Evolutionary conservation across 202 grass and related monocot genomes (phyloP), one percentile per base, ranked within the genome.

Genomic region (Bolboschoenoplectus hybrid): DNA sequence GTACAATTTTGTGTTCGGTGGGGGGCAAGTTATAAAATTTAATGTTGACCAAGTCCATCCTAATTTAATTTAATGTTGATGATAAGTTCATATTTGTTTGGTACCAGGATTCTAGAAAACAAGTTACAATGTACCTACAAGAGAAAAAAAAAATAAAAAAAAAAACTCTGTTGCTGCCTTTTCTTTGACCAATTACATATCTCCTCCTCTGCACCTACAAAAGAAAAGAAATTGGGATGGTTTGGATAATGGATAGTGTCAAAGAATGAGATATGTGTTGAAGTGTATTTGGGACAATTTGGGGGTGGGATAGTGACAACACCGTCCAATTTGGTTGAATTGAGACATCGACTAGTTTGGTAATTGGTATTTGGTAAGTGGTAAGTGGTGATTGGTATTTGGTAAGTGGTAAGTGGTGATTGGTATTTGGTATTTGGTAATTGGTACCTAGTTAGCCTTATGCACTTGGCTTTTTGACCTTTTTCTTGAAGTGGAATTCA

Each of bases 401-500:
- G 26, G 26, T 26, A 26, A 26, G 26, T 26, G 26, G 26, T 26
- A 26, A 26, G 0, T 26, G 26, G 26, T 26, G n/a, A 26, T 26
- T 26, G 26, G 26, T 26, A 26, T 26, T 26, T 26, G 26, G 26
- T 26, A 26, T 0, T 0, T 26, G 26, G 26, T 26, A 26, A 26
- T 26, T 26, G 26, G 26, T 26, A 26, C 26, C 26, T 26, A 26
- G 26, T 26, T 14, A 16, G 12, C 14, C 67, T 49, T 46, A 11
- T 73, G 67, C 8, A 9, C 34, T 58, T 60, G 73, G 50, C 36
- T n/a, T 58, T 38, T 8, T 58, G 14, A 41, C 11, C 35, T 58
- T 79, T 26, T 79, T 41, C 75, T 79, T 79, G 75, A 60, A 79
- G 52, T 58, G 16, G 50, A 58, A 79, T 79, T 79, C 75, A 79